Evolutionary conservation across 2,329 filamentous ascomycete species (phyloP).

Genomic region (Geoglossum cookeanum): DNA sequence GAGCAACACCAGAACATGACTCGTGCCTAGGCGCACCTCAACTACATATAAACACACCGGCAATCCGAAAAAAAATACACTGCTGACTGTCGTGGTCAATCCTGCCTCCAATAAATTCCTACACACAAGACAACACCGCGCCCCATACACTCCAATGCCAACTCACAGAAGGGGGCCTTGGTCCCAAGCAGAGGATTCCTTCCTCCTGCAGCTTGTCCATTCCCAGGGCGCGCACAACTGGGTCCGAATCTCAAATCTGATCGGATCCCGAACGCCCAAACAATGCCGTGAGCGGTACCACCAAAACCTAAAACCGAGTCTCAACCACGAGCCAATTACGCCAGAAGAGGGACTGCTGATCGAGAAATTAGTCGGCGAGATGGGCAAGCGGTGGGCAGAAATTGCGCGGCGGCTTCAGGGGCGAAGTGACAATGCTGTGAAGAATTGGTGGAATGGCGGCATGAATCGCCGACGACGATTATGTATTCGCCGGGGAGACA

Average conservation of each 20-base stretch:
- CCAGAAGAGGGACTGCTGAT: conserved; percentile 53
- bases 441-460: conserved; percentile 96
- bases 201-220: conserved; percentile 50
- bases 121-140: neutral
- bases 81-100: neutral
- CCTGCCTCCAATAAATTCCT: too few species aligned
- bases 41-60: too few species aligned
- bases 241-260: conserved; percentile 63
- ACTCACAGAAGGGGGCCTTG: conserved; percentile 61
- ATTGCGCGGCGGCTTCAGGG: conserved; percentile 68
- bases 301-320: conserved; percentile 66
- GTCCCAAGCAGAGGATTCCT: conserved; percentile 57
- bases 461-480: conserved; percentile 57
- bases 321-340: conserved; percentile 58
- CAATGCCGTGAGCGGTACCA: conserved; percentile 90
- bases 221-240: conserved; percentile 66
- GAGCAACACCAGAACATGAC: too few species aligned
- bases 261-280: conserved; percentile 68
- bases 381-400: conserved; percentile 84
- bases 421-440: conserved; percentile 85
- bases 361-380: conserved; percentile 53
- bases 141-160: conserved; percentile 9
- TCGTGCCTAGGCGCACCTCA: too few species aligned
- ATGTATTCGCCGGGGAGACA: conserved; percentile 1
- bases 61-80: too few species aligned